phyloP scores from a whole-genome alignment of 257 asterid genomes.

The Nemophila menziesii region DNA sequence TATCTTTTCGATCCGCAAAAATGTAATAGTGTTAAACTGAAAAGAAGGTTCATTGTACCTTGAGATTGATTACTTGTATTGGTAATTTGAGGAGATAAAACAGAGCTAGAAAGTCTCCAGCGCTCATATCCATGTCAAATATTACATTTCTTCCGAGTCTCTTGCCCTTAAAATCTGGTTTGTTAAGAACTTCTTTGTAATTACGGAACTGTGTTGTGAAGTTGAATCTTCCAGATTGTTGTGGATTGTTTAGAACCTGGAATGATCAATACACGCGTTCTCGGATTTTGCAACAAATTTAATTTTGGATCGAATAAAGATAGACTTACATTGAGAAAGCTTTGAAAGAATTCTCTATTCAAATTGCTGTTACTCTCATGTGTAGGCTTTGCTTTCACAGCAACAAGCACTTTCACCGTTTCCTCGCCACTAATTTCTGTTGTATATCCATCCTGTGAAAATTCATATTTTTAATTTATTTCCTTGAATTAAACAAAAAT shows the following conservation, averaged over 20 bases:
- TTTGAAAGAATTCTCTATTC: conserved; percentile 40
- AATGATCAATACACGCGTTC: background rate
- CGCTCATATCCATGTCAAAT: conserved; percentile 94
- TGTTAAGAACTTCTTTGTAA: conserved; percentile 35
- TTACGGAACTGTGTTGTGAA: conserved; percentile 46
- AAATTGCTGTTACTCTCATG: conserved; percentile 26
- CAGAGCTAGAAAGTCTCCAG: conserved; percentile 83
- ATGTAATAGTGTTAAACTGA: background rate
- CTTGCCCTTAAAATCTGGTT: conserved; percentile 40
- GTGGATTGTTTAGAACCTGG: conserved; percentile 50
- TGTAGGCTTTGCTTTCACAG: conserved; percentile 67
- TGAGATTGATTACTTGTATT: conserved; percentile 50
- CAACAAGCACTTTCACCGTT: conserved; percentile 63
- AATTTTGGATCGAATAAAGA: background rate
- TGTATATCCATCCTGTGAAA: conserved; percentile 69
- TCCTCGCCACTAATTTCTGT: conserved; percentile 31
- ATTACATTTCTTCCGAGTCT: conserved; percentile 48
- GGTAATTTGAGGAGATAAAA: conserved; percentile 75
- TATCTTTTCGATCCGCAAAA: background rate
- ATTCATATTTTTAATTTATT: conserved; percentile 1
- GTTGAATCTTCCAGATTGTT: conserved; percentile 55
- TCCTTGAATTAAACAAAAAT: conserved; percentile 1
- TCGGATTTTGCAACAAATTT: too few relatives aligned
- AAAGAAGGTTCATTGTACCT: conserved; percentile 24
- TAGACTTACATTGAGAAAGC: conserved; percentile 59